Evolutionary conservation across 108 stramenopile species (phyloP).

Genomic region (Skeletonema menzelii): DNA sequence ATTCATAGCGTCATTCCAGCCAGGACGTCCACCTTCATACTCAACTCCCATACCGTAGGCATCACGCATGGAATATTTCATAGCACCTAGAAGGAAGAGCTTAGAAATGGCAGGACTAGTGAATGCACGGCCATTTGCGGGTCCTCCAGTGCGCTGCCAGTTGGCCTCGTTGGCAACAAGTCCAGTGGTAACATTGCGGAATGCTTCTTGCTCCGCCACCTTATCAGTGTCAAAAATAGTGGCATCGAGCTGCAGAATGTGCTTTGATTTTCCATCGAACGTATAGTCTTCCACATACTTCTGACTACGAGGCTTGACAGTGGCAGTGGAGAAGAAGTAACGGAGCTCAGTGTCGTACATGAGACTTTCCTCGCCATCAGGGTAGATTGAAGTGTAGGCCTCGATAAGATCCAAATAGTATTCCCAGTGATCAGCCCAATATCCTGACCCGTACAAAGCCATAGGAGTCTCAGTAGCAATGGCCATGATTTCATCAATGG

Average conservation of each 20-base stretch:
- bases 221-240: conserved; percentile 76
- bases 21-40: conserved; percentile 95
- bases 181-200: conserved; percentile 76
- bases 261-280: conserved; percentile 79
- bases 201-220: conserved; percentile 73
- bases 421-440: conserved; percentile 93
- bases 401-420: conserved; percentile 93
- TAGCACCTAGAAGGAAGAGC: conserved; percentile 82
- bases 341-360: conserved; percentile 89
- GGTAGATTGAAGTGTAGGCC: conserved; percentile 88
- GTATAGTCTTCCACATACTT: conserved; percentile 90
- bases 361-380: conserved; percentile 89
- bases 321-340: conserved; percentile 92
- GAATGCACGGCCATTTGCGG: conserved; percentile 62
- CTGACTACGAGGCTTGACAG: conserved; percentile 79
- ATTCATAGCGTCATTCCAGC: conserved; percentile 98
- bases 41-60: conserved; percentile 96
- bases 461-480: conserved; percentile 71
- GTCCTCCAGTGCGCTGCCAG: conserved; percentile 81
- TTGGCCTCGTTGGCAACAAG: conserved; percentile 83
- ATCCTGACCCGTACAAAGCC: conserved; percentile 84
- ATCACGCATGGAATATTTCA: conserved; percentile 95
- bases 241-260: conserved; percentile 88
- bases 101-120: conserved; percentile 70
- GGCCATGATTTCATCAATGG: conserved; percentile 73